Conservation (phyloP, 2,329 filamentous ascomycete species). For the Cladosporium sp. region DNA sequence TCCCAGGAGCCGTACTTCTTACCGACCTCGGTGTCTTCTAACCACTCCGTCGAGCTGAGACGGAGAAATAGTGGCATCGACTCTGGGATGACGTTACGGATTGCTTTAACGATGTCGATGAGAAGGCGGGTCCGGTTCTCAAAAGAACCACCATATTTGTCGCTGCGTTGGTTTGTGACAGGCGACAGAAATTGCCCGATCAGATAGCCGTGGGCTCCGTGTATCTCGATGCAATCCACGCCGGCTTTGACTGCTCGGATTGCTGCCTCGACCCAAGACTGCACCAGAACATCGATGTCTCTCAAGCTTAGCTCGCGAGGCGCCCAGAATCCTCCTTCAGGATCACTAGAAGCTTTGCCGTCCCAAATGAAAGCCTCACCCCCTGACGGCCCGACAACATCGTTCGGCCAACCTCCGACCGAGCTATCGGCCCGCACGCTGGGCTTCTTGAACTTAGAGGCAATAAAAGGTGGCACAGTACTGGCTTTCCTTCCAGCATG, state of each 20-base stretch:
- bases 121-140: constrained; percentile 64
- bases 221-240: constrained; percentile 72
- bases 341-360: constrained; percentile 20
- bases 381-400: constrained; percentile 50
- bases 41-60: constrained; percentile 67
- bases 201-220: constrained; percentile 74
- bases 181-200: constrained; percentile 65
- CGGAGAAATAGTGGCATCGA: constrained; percentile 66
- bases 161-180: constrained; percentile 59
- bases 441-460: constrained; percentile 26
- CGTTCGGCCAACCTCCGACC: constrained; percentile 48
- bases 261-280: constrained; percentile 57
- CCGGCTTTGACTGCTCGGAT: constrained; percentile 52
- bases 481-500: constrained; percentile 66
- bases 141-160: constrained; percentile 61
- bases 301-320: constrained; percentile 43
- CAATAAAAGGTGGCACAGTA: constrained; percentile 57
- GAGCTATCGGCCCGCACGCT: constrained; percentile 47
- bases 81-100: constrained; percentile 54
- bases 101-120: constrained; percentile 54
- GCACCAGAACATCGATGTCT: constrained; percentile 60
- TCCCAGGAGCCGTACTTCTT: constrained; percentile 59
- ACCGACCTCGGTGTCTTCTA: constrained; percentile 52
- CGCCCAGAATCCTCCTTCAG: constrained; percentile 32
- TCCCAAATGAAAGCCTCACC: constrained; percentile 38